Evolutionary conservation across 352 stramenopile species (phyloP).

Genomic region (Phytophthora fragariaefolia): DNA sequence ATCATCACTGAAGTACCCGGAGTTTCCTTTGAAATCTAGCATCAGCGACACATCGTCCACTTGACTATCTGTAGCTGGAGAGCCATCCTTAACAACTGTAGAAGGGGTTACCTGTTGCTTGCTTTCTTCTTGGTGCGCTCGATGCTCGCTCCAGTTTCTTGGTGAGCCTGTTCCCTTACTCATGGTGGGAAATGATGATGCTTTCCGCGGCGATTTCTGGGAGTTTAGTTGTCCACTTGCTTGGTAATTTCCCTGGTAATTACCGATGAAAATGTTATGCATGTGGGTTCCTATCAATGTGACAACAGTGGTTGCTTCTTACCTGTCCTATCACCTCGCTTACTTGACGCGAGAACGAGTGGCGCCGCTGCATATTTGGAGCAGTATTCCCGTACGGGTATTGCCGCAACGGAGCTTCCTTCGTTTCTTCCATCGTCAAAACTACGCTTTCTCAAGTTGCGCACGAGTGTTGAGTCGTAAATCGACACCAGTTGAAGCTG

Average conservation of each 20-base stretch:
- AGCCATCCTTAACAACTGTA: neutral
- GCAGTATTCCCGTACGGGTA: constrained; percentile 22
- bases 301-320: neutral
- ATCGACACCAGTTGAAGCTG: neutral
- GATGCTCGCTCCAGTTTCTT: constrained; percentile 18
- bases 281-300: neutral
- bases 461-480: neutral
- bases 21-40: constrained; percentile 21
- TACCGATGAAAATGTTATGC: too few species aligned
- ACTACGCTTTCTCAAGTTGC: neutral
- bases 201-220: constrained; percentile 36
- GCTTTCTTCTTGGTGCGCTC: constrained; percentile 12
- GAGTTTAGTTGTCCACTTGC: constrained; percentile 4
- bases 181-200: constrained; percentile 36
- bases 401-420: constrained; percentile 14
- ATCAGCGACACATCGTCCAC: constrained; percentile 20
- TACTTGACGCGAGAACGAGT: constrained; percentile 36
- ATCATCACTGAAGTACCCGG: constrained; percentile 31
- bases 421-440: constrained; percentile 11
- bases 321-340: constrained; percentile 39
- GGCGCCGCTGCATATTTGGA: constrained; percentile 34
- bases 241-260: constrained; percentile 16
- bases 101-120: neutral
- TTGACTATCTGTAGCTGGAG: neutral
- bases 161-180: neutral